phyloP scores from a whole-genome alignment of 306 rosid species.

The Vigna nakashimae region DNA sequence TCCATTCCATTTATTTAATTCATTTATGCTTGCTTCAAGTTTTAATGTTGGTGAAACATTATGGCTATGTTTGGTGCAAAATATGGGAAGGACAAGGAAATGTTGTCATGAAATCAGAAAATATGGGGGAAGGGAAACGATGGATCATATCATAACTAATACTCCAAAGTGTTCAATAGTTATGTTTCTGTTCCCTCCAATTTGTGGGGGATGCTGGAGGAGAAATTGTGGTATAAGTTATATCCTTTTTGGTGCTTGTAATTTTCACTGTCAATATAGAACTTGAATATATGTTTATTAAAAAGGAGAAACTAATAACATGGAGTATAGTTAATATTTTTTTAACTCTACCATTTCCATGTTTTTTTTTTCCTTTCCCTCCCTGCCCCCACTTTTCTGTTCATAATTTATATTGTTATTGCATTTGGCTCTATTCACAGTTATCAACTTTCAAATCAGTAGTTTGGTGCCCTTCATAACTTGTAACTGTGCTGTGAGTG shows the following conservation, averaged over 20 bases:
- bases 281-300: background rate
- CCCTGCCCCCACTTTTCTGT: background rate
- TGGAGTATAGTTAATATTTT: background rate
- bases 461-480: constrained; percentile 9
- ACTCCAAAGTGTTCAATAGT: too few relatives aligned
- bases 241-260: background rate
- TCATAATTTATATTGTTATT: constrained; percentile 2
- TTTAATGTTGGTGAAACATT: background rate
- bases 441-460: constrained; percentile 9
- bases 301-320: background rate
- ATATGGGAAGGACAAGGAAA: constrained; percentile 7
- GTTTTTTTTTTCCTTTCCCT: background rate
- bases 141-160: background rate
- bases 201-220: background rate
- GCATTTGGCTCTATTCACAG: constrained; percentile 4
- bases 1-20: too few relatives aligned
- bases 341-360: background rate
- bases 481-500: background rate
- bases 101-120: constrained; percentile 13
- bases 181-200: background rate
- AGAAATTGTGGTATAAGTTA: background rate
- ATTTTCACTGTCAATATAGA: background rate
- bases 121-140: background rate
- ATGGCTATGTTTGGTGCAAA: constrained; percentile 11
- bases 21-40: background rate